These are phyloP conservation scores for Leishmania tarentolae DNA, from an alignment of 208 protist genomes.

Conservation along the genomic window DNA sequence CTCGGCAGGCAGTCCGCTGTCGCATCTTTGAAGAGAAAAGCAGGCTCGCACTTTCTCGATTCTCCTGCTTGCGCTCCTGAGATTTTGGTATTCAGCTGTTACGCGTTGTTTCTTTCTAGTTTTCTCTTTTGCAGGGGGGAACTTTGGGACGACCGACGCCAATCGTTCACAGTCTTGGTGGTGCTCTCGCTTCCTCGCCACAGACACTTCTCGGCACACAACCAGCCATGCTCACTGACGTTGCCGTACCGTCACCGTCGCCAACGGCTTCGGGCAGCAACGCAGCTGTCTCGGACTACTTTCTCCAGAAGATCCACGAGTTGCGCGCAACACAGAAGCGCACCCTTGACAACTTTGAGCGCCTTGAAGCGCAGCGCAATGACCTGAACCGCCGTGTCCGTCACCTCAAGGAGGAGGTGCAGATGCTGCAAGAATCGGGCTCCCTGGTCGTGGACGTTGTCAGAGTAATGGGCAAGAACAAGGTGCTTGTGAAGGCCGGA, in stretches of 20 bases:
- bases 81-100: not conserved
- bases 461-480: conserved; percentile 98
- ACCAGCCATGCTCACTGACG: conserved; percentile 27
- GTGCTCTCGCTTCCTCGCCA: not conserved
- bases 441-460: conserved; percentile 99
- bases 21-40: not conserved
- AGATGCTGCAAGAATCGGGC: conserved; percentile 97
- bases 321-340: conserved; percentile 87
- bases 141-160: not conserved
- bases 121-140: not conserved
- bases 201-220: not conserved
- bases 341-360: conserved; percentile 83
- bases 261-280: conserved; percentile 23
- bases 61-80: not conserved
- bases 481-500: conserved; percentile 97
- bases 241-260: conserved; percentile 23
- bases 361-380: conserved; percentile 87
- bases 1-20: not conserved
- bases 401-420: conserved; percentile 98
- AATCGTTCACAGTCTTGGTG: not conserved
- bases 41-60: too few species aligned
- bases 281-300: conserved; percentile 83
- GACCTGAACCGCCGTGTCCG: conserved; percentile 94
- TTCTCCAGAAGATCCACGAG: conserved; percentile 90
- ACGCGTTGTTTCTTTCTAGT: not conserved